Evolutionary conservation across 352 stramenopile genomes (phyloP), one percentile per base, ranked within the genome.

Genomic region (Aphanomyces invadans): DNA sequence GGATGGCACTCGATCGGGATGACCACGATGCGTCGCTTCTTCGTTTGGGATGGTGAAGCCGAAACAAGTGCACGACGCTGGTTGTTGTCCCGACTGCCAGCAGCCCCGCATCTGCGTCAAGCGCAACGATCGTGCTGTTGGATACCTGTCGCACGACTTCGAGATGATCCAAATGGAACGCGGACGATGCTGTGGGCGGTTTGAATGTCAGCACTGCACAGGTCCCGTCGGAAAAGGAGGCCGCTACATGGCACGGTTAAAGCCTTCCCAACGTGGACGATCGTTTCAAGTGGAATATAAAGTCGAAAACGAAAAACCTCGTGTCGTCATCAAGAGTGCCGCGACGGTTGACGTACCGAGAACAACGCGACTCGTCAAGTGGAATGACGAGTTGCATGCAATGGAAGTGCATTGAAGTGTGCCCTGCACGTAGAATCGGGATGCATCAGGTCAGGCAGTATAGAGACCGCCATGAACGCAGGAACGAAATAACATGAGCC

Each of bases 201-300:
- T 38, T 11, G n/a, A 67, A 67, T n/a, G 36, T 57, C 60, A 67
- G 39, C 12, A 67, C 25, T 4, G 38, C 25, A 38, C 49, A 39
- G 7, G n/a, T 21, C 12, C 49, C 49, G 29, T 57, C 36, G 11
- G 49, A 57, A 10, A 57, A 28, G 11, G 25, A 23, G 21, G 36
- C 29, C 4, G 49, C 49, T 57, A 57, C 25, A n/a, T n/a, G n/a
- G n/a, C n/a, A n/a, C n/a, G n/a, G n/a, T n/a, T n/a, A n/a, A n/a
- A n/a, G n/a, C n/a, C n/a, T n/a, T n/a, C n/a, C n/a, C n/a, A n/a
- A n/a, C n/a, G n/a, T n/a, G n/a, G n/a, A n/a, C n/a, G n/a, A n/a
- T n/a, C n/a, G n/a, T n/a, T n/a, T n/a, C n/a, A n/a, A n/a, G n/a
- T n/a, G n/a, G n/a, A n/a, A n/a, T n/a, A n/a, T n/a, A n/a, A n/a